A percentile compares a stretch with the other conserved stretches of the same genome.
phyloP scores from a whole-genome alignment of 2,329 filamentous ascomycete species.

The Teratosphaeriaceae sp. region DNA sequence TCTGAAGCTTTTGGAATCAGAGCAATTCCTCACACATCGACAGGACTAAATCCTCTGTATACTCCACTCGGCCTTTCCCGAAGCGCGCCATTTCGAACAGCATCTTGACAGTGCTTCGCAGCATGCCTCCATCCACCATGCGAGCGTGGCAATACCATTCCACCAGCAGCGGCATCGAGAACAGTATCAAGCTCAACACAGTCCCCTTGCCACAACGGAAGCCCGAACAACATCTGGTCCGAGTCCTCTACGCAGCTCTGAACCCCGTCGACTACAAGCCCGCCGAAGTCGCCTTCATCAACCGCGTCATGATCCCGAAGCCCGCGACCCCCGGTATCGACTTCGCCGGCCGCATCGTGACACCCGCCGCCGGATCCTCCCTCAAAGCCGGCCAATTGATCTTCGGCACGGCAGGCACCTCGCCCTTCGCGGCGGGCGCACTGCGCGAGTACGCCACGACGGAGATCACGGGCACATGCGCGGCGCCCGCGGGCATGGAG shows the following conservation, averaged over 20 bases:
- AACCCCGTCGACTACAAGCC: slow-evolving; percentile 57
- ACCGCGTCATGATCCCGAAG: slow-evolving; percentile 28
- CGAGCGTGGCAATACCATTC: slow-evolving; percentile 52
- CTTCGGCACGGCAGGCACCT: slow-evolving; percentile 33
- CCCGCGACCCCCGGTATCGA: slow-evolving; percentile 47
- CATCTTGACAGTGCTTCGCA: neutral
- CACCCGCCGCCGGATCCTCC: slow-evolving; percentile 26
- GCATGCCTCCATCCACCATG: slow-evolving; percentile 36
- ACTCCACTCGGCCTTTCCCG: too few species aligned
- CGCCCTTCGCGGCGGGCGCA: slow-evolving; percentile 25
- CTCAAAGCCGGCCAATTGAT: slow-evolving; percentile 33
- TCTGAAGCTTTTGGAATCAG: too few species aligned
- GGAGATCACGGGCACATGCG: slow-evolving; percentile 31
- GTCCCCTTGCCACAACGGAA: slow-evolving; percentile 34
- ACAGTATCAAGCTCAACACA: slow-evolving; percentile 44
- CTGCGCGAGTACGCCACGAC: slow-evolving; percentile 33
- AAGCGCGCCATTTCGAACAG: too few species aligned
- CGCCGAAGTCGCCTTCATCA: slow-evolving; percentile 43
- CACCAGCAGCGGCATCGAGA: slow-evolving; percentile 44
- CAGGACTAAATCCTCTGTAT: too few species aligned
- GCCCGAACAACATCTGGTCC: slow-evolving; percentile 46
- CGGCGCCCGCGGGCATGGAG: slow-evolving; percentile 39
- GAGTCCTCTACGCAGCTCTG: slow-evolving; percentile 47
- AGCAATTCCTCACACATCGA: too few species aligned
- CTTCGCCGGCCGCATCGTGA: slow-evolving; percentile 45